Conservation (phyloP, 2,329 filamentous ascomycete genomes). For the Scedosporium minutisporum region DNA sequence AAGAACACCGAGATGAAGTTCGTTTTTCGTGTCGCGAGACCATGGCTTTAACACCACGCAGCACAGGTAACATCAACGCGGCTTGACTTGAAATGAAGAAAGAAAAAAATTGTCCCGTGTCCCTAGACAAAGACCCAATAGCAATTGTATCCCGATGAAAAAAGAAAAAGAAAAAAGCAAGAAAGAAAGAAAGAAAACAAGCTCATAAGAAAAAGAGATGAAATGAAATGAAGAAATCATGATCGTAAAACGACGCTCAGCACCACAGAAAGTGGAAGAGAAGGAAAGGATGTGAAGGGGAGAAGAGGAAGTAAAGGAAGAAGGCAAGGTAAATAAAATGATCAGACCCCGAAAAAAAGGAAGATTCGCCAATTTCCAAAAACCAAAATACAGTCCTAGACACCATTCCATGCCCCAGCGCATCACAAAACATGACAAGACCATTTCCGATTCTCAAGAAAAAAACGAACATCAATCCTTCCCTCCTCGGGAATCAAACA, state of each 20-base stretch:
- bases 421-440: no score
- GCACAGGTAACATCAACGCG: no score
- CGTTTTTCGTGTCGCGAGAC: no score
- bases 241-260: no score
- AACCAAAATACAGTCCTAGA: neutral
- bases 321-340: neutral
- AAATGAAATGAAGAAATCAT: neutral
- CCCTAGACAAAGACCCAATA: neutral
- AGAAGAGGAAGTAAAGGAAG: neutral
- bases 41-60: no score
- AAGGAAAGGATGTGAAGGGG: neutral
- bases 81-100: no score
- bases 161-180: neutral
- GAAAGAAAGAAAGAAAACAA: neutral
- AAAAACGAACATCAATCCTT: no score
- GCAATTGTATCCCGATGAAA: neutral
- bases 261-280: neutral
- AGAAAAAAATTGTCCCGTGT: neutral
- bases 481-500: neutral
- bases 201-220: neutral
- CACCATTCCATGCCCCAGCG: no score
- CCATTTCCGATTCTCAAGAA: no score
- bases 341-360: neutral
- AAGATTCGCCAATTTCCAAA: neutral
- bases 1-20: no score